Conservation (phyloP, 208 protist species). For the Porcisia hertigi region DNA sequence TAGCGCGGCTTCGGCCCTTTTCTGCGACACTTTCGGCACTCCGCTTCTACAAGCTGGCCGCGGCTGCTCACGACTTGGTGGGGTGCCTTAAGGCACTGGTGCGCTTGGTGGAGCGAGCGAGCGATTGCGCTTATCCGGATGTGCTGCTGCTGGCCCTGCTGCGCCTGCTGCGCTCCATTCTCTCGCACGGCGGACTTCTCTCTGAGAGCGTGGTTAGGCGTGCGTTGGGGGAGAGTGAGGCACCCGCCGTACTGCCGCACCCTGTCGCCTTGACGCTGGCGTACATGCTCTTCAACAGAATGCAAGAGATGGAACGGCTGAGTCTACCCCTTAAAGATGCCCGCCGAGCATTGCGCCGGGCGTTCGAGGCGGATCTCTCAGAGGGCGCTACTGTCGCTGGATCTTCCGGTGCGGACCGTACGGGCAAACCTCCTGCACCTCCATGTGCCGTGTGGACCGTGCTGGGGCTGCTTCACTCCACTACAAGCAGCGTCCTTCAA, state of each 20-base stretch:
- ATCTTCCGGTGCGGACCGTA: not conserved
- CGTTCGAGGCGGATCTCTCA: not conserved
- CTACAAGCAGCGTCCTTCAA: constrained; percentile 34
- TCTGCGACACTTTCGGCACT: constrained; percentile 24
- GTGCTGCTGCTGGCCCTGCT: constrained; percentile 13
- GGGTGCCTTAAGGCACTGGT: constrained; percentile 16
- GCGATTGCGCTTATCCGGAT: constrained; percentile 15
- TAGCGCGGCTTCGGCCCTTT: constrained; percentile 18
- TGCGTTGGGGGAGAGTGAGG: not conserved
- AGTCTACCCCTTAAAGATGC: constrained; percentile 19
- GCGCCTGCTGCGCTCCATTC: constrained; percentile 21
- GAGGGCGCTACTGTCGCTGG: not conserved
- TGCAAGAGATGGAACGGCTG: constrained; percentile 30
- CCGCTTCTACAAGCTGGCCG: not conserved
- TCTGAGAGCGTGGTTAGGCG: constrained; percentile 1
- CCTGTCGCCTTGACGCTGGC: constrained; percentile 10
- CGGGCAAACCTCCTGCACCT: not conserved
- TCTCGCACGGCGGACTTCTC: constrained; percentile 10
- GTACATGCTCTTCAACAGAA: constrained; percentile 22
- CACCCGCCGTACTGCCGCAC: not conserved
- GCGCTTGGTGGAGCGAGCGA: constrained; percentile 12
- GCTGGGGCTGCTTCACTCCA: constrained; percentile 38
- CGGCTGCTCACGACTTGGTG: not conserved
- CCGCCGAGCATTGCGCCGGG: constrained; percentile 8
- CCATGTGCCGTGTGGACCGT: constrained; percentile 26